Conservation (phyloP, 148 eudicot genomes). For the Rhododendron ovatum region DNA sequence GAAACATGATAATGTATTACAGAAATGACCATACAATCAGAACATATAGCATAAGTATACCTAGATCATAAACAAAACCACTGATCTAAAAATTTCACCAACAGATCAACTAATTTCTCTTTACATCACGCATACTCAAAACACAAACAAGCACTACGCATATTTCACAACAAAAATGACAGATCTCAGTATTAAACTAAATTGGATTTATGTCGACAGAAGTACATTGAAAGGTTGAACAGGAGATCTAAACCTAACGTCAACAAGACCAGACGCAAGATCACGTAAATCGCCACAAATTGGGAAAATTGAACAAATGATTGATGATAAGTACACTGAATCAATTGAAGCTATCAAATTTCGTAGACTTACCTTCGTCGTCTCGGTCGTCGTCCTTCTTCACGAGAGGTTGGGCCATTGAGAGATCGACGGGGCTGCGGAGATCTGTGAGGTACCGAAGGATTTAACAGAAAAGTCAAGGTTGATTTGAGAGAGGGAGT, state of each 20-base stretch:
- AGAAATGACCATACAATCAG: background rate
- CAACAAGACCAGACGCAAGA: background rate
- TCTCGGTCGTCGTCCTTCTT: conserved; percentile 96
- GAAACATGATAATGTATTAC: conserved; percentile 3
- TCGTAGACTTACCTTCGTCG: conserved; percentile 53
- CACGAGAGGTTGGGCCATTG: conserved; percentile 78
- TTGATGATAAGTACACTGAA: too few species aligned
- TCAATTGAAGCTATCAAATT: background rate
- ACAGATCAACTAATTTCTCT: background rate
- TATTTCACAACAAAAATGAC: background rate
- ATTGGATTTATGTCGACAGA: background rate
- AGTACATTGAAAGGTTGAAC: background rate
- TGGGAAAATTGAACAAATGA: background rate
- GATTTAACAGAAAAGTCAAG: background rate
- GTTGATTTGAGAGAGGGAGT: background rate
- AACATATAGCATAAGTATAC: background rate
- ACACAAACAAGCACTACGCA: background rate
- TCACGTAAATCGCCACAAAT: background rate
- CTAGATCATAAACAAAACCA: background rate
- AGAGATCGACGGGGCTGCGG: conserved; percentile 5
- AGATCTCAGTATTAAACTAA: background rate
- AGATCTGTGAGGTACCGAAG: conserved; percentile 15
- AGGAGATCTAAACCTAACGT: conserved; percentile 11
- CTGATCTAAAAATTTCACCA: background rate
- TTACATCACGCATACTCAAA: background rate